Percentiles rank a stretch among this genome's conserved stretches.
These are phyloP conservation scores for Mycogone perniciosa DNA, from an alignment of 2,329 filamentous ascomycete genomes.

Conservation along the genomic window DNA sequence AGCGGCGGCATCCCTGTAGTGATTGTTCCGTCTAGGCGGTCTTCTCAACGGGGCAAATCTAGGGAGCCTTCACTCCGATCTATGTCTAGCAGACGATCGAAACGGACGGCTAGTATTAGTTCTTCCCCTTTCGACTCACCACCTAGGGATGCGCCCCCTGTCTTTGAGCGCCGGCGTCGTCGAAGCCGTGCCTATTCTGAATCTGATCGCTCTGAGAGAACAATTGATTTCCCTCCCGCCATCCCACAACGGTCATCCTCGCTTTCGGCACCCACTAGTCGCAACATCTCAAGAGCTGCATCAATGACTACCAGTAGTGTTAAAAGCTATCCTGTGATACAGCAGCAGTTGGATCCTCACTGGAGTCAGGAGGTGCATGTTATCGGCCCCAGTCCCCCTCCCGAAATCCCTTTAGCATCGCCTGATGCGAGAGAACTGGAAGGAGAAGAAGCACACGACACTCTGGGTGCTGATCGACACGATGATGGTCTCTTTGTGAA, in stretches of 20 bases:
- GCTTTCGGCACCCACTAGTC: conserved; percentile 56
- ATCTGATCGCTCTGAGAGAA: conserved; percentile 47
- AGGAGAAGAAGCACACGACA: conserved; percentile 28
- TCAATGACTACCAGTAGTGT: conserved; percentile 26
- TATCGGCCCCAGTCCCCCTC: conserved; percentile 3
- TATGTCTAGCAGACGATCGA: conserved; percentile 52
- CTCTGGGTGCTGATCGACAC: conserved; percentile 42
- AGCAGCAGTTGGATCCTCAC: not conserved
- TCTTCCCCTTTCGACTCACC: conserved; percentile 40
- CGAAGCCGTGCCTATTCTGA: conserved; percentile 40
- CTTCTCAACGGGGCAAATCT: conserved; percentile 47
- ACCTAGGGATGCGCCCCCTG: conserved; percentile 36
- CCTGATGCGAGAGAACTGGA: not conserved
- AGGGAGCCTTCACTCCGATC: conserved; percentile 53
- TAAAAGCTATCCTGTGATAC: not conserved
- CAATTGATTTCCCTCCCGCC: conserved; percentile 53
- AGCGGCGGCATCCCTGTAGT: conserved; percentile 57
- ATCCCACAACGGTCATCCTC: conserved; percentile 54
- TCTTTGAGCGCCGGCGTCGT: conserved; percentile 37
- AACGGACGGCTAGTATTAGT: conserved; percentile 45
- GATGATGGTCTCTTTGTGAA: conserved; percentile 49
- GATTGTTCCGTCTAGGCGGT: conserved; percentile 52
- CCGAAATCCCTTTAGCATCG: not conserved
- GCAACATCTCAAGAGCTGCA: conserved; percentile 46
- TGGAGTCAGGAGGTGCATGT: conserved; percentile 4